Evolutionary conservation across 2,329 filamentous ascomycete genomes (phyloP).

Genomic region (Westerdykella sp.): DNA sequence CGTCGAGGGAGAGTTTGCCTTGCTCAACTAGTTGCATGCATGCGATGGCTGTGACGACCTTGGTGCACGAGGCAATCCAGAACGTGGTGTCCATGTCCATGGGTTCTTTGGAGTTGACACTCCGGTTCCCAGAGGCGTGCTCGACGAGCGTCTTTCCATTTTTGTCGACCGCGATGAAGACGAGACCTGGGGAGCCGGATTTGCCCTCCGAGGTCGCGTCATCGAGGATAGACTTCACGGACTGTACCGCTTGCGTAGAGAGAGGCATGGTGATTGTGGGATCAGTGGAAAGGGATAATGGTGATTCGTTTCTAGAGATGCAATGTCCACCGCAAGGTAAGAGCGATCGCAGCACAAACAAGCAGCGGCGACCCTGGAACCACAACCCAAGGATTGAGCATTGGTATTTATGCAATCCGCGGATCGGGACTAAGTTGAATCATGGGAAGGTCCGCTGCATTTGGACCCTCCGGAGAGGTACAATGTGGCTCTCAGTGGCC

Average conservation of each 20-base stretch:
- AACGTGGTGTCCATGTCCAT: constrained; percentile 58
- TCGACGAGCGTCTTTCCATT: constrained; percentile 39
- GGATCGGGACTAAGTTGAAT: too few relatives aligned
- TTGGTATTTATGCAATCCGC: too few relatives aligned
- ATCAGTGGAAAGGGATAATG: neutral
- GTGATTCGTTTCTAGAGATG: too few relatives aligned
- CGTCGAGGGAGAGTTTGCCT: constrained; percentile 32
- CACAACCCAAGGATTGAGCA: too few relatives aligned
- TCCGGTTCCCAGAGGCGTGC: constrained; percentile 39
- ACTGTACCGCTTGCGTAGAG: constrained; percentile 21
- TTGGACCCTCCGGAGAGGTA: too few relatives aligned
- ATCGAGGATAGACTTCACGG: constrained; percentile 35
- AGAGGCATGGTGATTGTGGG: constrained; percentile 23
- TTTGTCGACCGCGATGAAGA: constrained; percentile 43
- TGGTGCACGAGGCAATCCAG: constrained; percentile 51
- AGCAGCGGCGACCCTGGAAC: too few relatives aligned
- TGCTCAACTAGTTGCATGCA: constrained; percentile 34
- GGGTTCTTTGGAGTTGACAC: constrained; percentile 39
- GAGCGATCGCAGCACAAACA: too few relatives aligned
- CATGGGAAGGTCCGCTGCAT: too few relatives aligned
- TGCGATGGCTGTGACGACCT: constrained; percentile 31
- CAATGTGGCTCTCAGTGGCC: too few relatives aligned
- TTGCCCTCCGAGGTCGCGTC: constrained; percentile 20
- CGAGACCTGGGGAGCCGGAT: constrained; percentile 38
- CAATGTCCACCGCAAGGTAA: too few relatives aligned